Conservation (phyloP, 2,329 filamentous ascomycete species). For the Dactylellina cionopaga region DNA sequence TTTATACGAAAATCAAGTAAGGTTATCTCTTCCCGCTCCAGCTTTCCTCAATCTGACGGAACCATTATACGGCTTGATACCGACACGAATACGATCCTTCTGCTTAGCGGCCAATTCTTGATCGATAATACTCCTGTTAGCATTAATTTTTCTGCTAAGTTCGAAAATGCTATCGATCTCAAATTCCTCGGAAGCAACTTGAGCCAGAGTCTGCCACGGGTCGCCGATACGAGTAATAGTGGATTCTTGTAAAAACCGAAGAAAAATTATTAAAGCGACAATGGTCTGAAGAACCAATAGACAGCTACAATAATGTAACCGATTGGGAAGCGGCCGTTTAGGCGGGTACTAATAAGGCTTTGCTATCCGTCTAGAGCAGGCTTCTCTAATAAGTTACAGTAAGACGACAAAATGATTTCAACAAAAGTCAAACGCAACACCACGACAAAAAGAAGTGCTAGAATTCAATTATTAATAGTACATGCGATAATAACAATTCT, state of each 20-base stretch:
- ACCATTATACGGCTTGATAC: neutral
- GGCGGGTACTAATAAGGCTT: neutral
- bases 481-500: no score
- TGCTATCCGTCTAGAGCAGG: no score
- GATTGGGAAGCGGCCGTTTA: conserved; percentile 4
- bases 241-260: conserved; percentile 12
- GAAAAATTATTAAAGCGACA: conserved; percentile 6
- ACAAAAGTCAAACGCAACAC: no score
- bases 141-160: conserved; percentile 1
- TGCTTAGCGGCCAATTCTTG: conserved; percentile 6
- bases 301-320: conserved; percentile 10
- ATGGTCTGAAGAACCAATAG: conserved; percentile 16
- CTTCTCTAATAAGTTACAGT: no score
- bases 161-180: conserved; percentile 1
- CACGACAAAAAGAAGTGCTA: no score
- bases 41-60: conserved; percentile 8
- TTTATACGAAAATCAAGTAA: no score
- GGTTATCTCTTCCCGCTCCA: neutral
- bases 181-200: conserved; percentile 16
- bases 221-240: conserved; percentile 16
- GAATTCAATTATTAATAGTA: no score
- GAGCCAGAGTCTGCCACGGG: conserved; percentile 20
- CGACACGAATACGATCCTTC: neutral
- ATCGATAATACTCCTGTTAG: neutral
- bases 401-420: no score